Conservation (phyloP, 208 protist species). For the Crithidia expoeki region DNA sequence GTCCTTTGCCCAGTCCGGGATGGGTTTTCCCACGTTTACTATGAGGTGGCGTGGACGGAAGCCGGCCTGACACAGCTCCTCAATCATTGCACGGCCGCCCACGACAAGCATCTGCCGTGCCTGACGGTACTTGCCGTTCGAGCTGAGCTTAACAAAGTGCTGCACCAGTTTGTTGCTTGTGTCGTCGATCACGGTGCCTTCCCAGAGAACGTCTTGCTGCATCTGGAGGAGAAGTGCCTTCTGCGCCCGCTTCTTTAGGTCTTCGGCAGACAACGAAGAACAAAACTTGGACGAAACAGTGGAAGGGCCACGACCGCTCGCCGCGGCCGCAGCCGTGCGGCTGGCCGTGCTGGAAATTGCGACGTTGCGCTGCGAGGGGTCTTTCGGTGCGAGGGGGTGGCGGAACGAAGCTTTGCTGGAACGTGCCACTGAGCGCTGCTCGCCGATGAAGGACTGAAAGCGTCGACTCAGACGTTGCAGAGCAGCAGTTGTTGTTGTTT, state of each 20-base stretch:
- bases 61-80: constrained; percentile 80
- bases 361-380: constrained; percentile 80
- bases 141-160: constrained; percentile 76
- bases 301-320: background rate
- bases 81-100: constrained; percentile 75
- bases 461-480: constrained; percentile 10
- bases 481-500: background rate
- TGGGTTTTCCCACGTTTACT: constrained; percentile 55
- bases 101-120: constrained; percentile 78
- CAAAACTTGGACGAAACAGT: constrained; percentile 1
- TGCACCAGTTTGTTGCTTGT: constrained; percentile 71
- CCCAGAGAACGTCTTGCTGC: constrained; percentile 88
- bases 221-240: constrained; percentile 69
- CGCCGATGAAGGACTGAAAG: constrained; percentile 55
- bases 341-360: constrained; percentile 50
- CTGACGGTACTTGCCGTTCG: constrained; percentile 80
- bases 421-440: constrained; percentile 52
- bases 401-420: constrained; percentile 58
- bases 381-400: constrained; percentile 73
- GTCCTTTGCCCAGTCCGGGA: constrained; percentile 58
- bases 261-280: constrained; percentile 47
- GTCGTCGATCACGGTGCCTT: constrained; percentile 81
- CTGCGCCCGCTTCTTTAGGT: constrained; percentile 71
- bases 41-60: constrained; percentile 71
- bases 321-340: constrained; percentile 16